These are phyloP conservation scores for Colletotrichum sp. DNA, from an alignment of 2,329 filamentous ascomycete genomes.

Conservation along the genomic window DNA sequence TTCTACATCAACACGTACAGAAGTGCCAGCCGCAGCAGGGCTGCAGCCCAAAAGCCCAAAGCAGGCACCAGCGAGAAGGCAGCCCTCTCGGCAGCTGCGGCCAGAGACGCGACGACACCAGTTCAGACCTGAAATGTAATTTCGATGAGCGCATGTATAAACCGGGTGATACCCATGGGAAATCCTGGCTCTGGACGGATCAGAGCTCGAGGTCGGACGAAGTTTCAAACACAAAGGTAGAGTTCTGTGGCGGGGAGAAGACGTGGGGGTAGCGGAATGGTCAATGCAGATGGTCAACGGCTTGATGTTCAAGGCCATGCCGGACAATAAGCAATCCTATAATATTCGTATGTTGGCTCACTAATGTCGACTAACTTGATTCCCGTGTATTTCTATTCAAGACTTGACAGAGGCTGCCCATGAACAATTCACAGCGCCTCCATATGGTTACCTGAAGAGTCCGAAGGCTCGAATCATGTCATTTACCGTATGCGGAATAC, in stretches of 20 bases:
- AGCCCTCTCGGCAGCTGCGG: background rate
- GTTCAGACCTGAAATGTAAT: background rate
- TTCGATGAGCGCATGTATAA: background rate
- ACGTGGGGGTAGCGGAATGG: background rate
- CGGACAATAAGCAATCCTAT: background rate
- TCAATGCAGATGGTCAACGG: background rate
- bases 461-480: background rate
- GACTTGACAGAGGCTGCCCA: background rate
- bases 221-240: background rate
- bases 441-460: background rate
- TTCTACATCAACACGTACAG: slow-evolving; percentile 69
- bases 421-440: background rate
- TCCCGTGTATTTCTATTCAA: background rate
- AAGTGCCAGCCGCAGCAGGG: background rate
- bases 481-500: background rate
- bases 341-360: background rate
- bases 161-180: background rate
- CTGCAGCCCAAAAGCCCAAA: background rate
- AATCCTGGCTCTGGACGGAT: background rate
- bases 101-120: background rate
- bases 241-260: background rate
- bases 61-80: background rate
- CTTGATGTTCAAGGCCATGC: background rate
- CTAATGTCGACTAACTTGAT: background rate
- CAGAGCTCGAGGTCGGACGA: background rate